Evolutionary conservation across 2,329 filamentous ascomycete species (phyloP).

Genomic region (Fusarium metavorans): DNA sequence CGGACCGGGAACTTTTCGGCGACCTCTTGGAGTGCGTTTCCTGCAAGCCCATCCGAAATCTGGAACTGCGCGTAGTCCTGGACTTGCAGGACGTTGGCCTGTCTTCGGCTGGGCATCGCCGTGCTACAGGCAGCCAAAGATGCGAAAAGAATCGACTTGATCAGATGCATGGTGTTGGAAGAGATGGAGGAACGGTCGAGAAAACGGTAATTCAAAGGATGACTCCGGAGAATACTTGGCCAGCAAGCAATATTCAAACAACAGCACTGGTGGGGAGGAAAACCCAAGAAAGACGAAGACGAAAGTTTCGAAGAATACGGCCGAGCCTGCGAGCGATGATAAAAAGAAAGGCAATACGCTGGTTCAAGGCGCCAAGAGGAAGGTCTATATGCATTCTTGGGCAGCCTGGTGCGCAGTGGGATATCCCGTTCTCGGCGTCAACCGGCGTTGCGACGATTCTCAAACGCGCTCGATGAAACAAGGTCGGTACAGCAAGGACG

Average conservation of each 20-base stretch:
- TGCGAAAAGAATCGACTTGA: not conserved
- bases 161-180: constrained; percentile 2
- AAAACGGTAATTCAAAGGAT: not conserved
- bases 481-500: not conserved
- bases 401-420: not conserved
- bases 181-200: not conserved
- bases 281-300: not conserved
- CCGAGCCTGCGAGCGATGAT: not conserved
- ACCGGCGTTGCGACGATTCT: not conserved
- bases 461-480: not conserved
- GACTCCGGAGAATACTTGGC: not conserved
- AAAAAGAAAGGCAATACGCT: not conserved
- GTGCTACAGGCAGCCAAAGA: not conserved
- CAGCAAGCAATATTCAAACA: constrained; percentile 41
- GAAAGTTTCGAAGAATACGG: not conserved
- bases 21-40: constrained; percentile 66
- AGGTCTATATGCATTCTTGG: not conserved
- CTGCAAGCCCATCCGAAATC: constrained; percentile 63
- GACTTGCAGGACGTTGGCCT: constrained; percentile 18
- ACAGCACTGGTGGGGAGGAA: not conserved
- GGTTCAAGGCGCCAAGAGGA: not conserved
- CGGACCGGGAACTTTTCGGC: constrained; percentile 65
- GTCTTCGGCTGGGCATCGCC: not conserved
- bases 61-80: constrained; percentile 52
- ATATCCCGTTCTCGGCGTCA: not conserved